Evolutionary conservation across 768 basidiomycete genomes (phyloP).

Genomic region (Suillus bovinus): DNA sequence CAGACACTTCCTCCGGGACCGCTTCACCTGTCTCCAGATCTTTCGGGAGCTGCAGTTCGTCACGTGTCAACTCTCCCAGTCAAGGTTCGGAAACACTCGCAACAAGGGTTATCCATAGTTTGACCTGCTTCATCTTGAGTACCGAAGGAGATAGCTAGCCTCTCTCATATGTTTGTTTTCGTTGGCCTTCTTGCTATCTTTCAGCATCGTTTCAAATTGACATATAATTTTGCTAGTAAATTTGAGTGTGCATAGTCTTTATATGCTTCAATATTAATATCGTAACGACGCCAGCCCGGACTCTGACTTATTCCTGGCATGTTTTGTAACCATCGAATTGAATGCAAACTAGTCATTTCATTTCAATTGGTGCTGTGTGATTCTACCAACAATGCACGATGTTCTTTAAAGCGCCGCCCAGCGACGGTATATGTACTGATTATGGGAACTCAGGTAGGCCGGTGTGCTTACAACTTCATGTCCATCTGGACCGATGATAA

Average conservation of each 20-base stretch:
- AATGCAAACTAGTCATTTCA: no score
- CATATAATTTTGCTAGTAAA: neutral
- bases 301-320: no score
- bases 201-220: neutral
- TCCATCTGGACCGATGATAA: no score
- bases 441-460: no score
- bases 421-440: no score
- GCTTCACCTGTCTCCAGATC: constrained; percentile 18
- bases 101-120: constrained; percentile 24
- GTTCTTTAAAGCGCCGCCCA: no score
- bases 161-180: neutral
- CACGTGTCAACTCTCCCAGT: constrained; percentile 28
- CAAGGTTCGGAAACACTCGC: constrained; percentile 27
- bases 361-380: no score
- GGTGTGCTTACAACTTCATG: no score
- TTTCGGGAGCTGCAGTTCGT: constrained; percentile 14
- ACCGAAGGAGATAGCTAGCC: constrained; percentile 5
- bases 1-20: constrained; percentile 41
- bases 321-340: no score
- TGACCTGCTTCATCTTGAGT: constrained; percentile 12
- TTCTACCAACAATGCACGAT: no score
- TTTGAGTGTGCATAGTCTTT: neutral
- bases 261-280: neutral
- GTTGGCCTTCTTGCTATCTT: constrained; percentile 1
- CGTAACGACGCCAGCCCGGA: no score